A percentile compares a stretch with the other conserved stretches of the same genome.
phyloP scores from a whole-genome alignment of 2,329 filamentous ascomycete species.

The Biscogniauxia sp. region DNA sequence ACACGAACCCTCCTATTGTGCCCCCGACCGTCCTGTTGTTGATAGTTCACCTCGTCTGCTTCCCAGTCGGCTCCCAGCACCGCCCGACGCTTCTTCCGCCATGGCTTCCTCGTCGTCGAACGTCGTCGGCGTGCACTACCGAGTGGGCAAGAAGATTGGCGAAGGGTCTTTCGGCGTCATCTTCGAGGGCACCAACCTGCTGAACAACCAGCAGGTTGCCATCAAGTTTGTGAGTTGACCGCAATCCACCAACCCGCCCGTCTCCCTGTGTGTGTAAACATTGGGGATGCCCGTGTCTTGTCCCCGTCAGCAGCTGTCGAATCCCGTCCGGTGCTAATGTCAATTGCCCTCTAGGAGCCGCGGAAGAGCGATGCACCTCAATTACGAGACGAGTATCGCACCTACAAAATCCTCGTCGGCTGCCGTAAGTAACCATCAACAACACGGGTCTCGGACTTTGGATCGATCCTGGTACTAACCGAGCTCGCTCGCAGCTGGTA shows the following conservation, averaged over 20 bases:
- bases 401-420: constrained; percentile 98
- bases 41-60: constrained; percentile 7
- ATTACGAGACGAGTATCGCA: constrained; percentile 95
- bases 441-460: constrained; percentile 15
- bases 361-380: constrained; percentile 98
- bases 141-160: constrained; percentile 98
- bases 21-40: constrained; percentile 16
- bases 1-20: constrained; percentile 4
- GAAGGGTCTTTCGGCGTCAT: constrained; percentile 98
- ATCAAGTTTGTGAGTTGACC: constrained; percentile 88
- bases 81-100: constrained; percentile 26
- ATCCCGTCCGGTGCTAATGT: neutral
- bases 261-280: constrained; percentile 1
- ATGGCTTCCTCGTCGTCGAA: constrained; percentile 93
- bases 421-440: constrained; percentile 72
- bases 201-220: constrained; percentile 98
- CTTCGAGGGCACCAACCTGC: constrained; percentile 95
- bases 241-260: constrained; percentile 5
- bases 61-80: constrained; percentile 6
- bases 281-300: neutral
- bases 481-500: constrained; percentile 66
- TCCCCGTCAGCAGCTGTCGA: constrained; percentile 5
- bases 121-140: constrained; percentile 97
- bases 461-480: constrained; percentile 18
- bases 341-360: constrained; percentile 66